These are phyloP conservation scores for Fusarium sp. DNA, from an alignment of 2,329 filamentous ascomycete species.

Conservation along the genomic window DNA sequence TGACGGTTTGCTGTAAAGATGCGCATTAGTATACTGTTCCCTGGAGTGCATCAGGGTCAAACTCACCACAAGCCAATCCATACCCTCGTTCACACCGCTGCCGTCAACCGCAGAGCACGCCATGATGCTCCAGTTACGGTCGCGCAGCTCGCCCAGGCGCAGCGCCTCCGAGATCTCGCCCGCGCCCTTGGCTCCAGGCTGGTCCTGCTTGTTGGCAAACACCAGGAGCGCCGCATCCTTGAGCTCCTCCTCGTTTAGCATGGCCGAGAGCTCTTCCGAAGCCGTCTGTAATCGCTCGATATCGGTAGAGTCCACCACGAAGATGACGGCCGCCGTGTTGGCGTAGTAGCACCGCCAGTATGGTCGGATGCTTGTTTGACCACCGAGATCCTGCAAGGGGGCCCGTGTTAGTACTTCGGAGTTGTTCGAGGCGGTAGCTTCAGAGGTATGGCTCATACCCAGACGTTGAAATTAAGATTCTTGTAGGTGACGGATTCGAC, in stretches of 20 bases:
- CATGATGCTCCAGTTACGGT: conserved; percentile 99
- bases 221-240: conserved; percentile 92
- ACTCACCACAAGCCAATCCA: conserved; percentile 97
- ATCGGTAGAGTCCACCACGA: conserved; percentile 98
- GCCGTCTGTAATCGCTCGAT: conserved; percentile 95
- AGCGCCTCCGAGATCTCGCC: conserved; percentile 97
- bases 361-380: conserved; percentile 97
- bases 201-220: conserved; percentile 99
- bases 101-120: conserved; percentile 97
- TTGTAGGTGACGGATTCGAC: conserved; percentile 99
- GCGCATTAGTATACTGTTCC: conserved; percentile 10
- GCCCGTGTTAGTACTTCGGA: conserved; percentile 17
- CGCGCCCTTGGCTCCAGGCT: conserved; percentile 94
- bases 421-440: background rate
- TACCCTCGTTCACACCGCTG: conserved; percentile 93
- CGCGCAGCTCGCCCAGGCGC: conserved; percentile 88
- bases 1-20: conserved; percentile 51
- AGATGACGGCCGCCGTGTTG: conserved; percentile 98
- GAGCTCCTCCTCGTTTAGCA: conserved; percentile 97
- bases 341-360: conserved; percentile 99
- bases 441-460: conserved; percentile 69
- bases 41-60: background rate
- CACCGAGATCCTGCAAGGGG: conserved; percentile 80
- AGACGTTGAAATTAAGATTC: conserved; percentile 98
- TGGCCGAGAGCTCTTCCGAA: conserved; percentile 90